Evolutionary conservation across 1,284 basidiomycete genomes (phyloP), one percentile per base, ranked within the genome.

Genomic region (Cystobasidium sp.): DNA sequence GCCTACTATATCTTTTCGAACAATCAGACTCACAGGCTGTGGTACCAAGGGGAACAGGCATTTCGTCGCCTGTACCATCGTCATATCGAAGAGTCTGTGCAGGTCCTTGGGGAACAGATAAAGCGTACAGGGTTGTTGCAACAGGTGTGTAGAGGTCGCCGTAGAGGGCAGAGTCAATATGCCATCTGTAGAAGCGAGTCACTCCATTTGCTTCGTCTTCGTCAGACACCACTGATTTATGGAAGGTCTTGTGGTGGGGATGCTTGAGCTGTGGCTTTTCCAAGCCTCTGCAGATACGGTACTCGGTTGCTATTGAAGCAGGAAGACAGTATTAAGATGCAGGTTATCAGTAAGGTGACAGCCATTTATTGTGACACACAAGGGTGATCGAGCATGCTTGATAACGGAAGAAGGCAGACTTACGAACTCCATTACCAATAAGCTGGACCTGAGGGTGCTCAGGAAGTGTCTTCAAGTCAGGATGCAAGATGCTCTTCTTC

Each of bases 101-200:
- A 2, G 84, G 81, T 0, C 92, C 93, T 43, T 85, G 78, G 0
- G 94, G 94, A 0, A 95, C 89, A 0, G 81, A 85, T 72, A 95
- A 84, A 0, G 89, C 92, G 78, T 94, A 93, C 8, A 97, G 87
- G 0, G 93, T 93, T 1, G 94, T 97, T 52, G 93, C 93, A 78
- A 87, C 89, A 2, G 94, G 94, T 41, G 80, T 76, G 37, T 80
- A 73, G 31, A 93, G 87, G 76, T 91, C 89, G 5, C 56, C 56
- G 82, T 96, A 97, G 37, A 96, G 83, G 0, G 94, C 94, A 0
- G 94, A 94, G 79, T 97, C 94, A 82, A 96, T 95, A 83, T 96
- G 93, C 92, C 93, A 94, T 68, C 92, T 86, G 81, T 94, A 94
- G 86, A 92, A 95, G 41, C 93, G 87, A 12, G 93, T 95, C 55